These are phyloP conservation scores for Coemansia sp. DNA, from an alignment of 192 early-diverging fungal genomes.

Conservation along the genomic window DNA sequence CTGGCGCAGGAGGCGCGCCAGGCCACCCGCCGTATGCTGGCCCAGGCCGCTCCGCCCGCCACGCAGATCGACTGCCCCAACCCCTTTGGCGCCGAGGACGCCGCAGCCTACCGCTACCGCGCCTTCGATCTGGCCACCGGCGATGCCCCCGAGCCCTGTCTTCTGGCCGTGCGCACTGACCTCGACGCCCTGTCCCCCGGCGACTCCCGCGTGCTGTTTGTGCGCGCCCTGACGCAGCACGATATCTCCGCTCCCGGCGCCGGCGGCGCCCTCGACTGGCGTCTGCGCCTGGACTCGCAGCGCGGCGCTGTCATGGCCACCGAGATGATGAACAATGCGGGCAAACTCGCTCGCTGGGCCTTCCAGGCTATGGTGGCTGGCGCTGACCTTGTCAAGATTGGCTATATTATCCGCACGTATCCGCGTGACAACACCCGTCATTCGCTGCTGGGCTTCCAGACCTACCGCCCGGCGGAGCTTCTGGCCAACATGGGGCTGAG, in stretches of 20 bases:
- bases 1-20: slow-evolving; percentile 86
- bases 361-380: slow-evolving; percentile 85
- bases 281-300: slow-evolving; percentile 88
- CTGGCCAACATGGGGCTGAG: slow-evolving; percentile 83
- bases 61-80: slow-evolving; percentile 66
- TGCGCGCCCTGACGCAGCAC: slow-evolving; percentile 91
- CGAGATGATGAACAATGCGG: slow-evolving; percentile 97
- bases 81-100: slow-evolving; percentile 63
- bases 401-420: slow-evolving; percentile 74
- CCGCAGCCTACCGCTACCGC: slow-evolving; percentile 84
- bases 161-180: slow-evolving; percentile 84
- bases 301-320: slow-evolving; percentile 95
- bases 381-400: slow-evolving; percentile 88
- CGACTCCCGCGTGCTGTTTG: slow-evolving; percentile 53
- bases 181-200: slow-evolving; percentile 71
- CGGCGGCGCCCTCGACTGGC: slow-evolving; percentile 91
- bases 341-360: slow-evolving; percentile 95
- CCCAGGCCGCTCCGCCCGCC: slow-evolving; percentile 61
- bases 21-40: slow-evolving; percentile 80
- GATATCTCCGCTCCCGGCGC: slow-evolving; percentile 80
- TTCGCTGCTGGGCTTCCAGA: slow-evolving; percentile 75
- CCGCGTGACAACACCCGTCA: slow-evolving; percentile 81
- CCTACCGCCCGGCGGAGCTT: slow-evolving; percentile 88
- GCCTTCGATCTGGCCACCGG: slow-evolving; percentile 69
- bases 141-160: slow-evolving; percentile 44